These are phyloP conservation scores for Entrophospora sp. DNA, from an alignment of 192 early-diverging fungal species.

Conservation along the genomic window DNA sequence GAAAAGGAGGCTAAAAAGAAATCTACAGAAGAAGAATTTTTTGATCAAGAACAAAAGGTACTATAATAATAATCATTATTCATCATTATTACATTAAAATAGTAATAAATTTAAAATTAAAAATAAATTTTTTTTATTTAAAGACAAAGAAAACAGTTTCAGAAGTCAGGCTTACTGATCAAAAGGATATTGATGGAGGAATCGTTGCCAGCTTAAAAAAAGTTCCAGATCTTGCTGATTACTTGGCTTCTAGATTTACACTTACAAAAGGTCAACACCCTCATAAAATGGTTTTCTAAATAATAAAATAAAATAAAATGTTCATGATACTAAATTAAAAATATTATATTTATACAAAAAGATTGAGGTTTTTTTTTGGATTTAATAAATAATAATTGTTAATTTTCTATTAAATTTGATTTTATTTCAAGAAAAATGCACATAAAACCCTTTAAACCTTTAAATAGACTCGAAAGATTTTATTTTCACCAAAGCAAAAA, in stretches of 20 bases:
- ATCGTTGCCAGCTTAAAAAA: constrained; percentile 74
- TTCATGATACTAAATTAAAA: no score
- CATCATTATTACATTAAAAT: background rate
- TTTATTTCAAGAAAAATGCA: no score
- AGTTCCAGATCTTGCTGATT: constrained; percentile 78
- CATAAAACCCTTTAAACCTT: no score
- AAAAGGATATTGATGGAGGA: constrained; percentile 83
- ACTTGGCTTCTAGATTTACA: constrained; percentile 83
- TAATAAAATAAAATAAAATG: no score
- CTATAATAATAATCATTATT: background rate
- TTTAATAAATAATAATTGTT: no score
- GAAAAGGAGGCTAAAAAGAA: constrained; percentile 63
- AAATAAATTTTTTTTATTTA: constrained; percentile 12
- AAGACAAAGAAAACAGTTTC: constrained; percentile 71
- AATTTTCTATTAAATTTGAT: no score
- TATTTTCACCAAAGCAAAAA: no score
- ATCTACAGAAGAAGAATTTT: constrained; percentile 84
- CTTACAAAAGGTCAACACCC: constrained; percentile 95
- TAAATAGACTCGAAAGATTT: no score
- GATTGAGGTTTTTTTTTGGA: no score
- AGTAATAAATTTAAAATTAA: background rate
- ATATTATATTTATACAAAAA: no score
- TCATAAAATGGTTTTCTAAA: constrained; percentile 96
- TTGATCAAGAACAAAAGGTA: constrained; percentile 47
- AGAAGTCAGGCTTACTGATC: constrained; percentile 74